These are phyloP conservation scores for Sophora flavescens DNA, from an alignment of 306 rosid species.

Conservation along the genomic window DNA sequence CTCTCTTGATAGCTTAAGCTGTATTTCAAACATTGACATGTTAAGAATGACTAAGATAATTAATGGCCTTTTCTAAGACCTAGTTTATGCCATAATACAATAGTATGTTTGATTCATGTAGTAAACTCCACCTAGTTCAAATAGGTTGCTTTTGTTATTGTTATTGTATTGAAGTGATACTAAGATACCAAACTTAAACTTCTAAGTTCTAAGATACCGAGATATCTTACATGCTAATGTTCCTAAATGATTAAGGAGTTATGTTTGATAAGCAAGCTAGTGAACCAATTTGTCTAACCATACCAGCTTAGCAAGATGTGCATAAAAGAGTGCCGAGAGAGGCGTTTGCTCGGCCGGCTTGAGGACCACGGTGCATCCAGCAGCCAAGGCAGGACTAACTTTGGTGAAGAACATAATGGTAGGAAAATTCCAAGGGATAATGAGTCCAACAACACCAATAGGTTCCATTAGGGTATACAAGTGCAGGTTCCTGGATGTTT, in stretches of 20 bases:
- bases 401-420: slow-evolving; percentile 59
- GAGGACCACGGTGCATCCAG: slow-evolving; percentile 86
- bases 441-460: slow-evolving; percentile 82
- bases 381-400: slow-evolving; percentile 81
- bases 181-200: slow-evolving; percentile 14
- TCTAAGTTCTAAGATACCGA: neutral
- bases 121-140: too few species aligned
- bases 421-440: slow-evolving; percentile 92
- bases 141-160: too few species aligned
- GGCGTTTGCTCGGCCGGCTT: slow-evolving; percentile 95
- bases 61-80: too few species aligned
- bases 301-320: slow-evolving; percentile 88
- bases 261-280: neutral
- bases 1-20: too few species aligned
- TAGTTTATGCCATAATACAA: too few species aligned
- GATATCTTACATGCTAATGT: slow-evolving; percentile 11
- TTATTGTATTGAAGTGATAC: neutral
- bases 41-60: too few species aligned
- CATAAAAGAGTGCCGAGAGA: slow-evolving; percentile 78
- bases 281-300: slow-evolving; percentile 11
- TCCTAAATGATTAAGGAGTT: neutral
- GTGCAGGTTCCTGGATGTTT: slow-evolving; percentile 66
- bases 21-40: neutral
- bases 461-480: slow-evolving; percentile 79
- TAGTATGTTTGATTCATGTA: too few species aligned